A percentile compares a stretch with the other conserved stretches of the same genome.
These are phyloP conservation scores for Bromus sterilis DNA, from an alignment of 176 grass and related monocot genomes.

Conservation along the genomic window DNA sequence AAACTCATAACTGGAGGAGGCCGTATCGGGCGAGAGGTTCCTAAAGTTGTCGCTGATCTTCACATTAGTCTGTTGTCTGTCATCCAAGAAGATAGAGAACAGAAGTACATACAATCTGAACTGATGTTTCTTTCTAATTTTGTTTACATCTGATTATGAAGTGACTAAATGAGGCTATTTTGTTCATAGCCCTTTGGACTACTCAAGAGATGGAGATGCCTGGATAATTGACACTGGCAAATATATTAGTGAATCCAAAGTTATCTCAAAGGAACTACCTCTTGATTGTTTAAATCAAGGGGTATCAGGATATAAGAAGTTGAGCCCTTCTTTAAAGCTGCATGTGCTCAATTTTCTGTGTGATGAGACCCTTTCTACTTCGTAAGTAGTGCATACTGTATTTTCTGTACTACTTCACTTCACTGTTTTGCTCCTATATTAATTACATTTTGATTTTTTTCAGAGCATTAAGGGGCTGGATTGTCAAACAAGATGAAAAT, in stretches of 20 bases:
- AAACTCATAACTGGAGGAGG: constrained; percentile 61
- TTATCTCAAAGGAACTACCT: constrained; percentile 34
- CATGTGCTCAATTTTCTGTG: constrained; percentile 76
- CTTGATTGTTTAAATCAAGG: constrained; percentile 39
- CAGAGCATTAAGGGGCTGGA: constrained; percentile 72
- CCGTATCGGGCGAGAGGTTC: constrained; percentile 35
- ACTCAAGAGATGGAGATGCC: constrained; percentile 44
- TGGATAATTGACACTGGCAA: constrained; percentile 51
- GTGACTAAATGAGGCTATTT: constrained; percentile 10
- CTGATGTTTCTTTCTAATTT: neutral
- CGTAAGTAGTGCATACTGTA: constrained; percentile 44
- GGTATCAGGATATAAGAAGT: constrained; percentile 50
- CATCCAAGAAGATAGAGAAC: constrained; percentile 39
- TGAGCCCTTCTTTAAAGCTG: constrained; percentile 60
- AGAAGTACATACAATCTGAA: constrained; percentile 36
- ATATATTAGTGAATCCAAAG: constrained; percentile 42
- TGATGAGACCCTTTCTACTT: constrained; percentile 60
- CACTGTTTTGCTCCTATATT: neutral
- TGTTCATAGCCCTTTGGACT: constrained; percentile 36
- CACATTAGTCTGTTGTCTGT: constrained; percentile 71
- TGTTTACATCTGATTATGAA: neutral
- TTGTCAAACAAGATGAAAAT: constrained; percentile 47
- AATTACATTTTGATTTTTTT: constrained; percentile 7
- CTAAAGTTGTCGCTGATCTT: constrained; percentile 45
- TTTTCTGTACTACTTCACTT: constrained; percentile 11